These are phyloP conservation scores for Paraphysoderma sedebokerense DNA, from an alignment of 371 early-diverging fungal genomes.

Conservation along the genomic window DNA sequence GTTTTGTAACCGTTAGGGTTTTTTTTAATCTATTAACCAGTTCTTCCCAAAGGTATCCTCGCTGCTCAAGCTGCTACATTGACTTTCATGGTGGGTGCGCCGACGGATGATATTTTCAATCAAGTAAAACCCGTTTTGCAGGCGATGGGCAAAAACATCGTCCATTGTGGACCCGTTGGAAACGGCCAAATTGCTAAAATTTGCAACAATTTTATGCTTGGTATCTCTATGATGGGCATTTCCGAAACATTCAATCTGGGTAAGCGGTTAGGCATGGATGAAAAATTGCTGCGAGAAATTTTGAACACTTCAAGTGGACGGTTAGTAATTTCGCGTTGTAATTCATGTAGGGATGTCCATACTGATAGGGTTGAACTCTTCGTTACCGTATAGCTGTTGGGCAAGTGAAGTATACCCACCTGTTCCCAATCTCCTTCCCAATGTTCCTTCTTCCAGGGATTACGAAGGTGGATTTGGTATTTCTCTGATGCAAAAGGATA, in stretches of 20 bases:
- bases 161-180: slow-evolving; percentile 72
- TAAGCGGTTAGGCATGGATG: slow-evolving; percentile 71
- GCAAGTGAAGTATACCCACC: slow-evolving; percentile 85
- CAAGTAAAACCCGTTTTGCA: slow-evolving; percentile 41
- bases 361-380: not conserved
- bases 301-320: slow-evolving; percentile 79
- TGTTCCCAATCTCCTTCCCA: slow-evolving; percentile 62
- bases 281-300: slow-evolving; percentile 60
- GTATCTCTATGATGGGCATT: slow-evolving; percentile 81
- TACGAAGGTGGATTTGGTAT: slow-evolving; percentile 86
- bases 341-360: slow-evolving; percentile 8
- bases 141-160: slow-evolving; percentile 84
- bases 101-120: slow-evolving; percentile 34
- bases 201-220: slow-evolving; percentile 93
- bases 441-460: slow-evolving; percentile 63
- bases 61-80: slow-evolving; percentile 84
- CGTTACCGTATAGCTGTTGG: too few species aligned
- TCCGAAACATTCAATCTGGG: slow-evolving; percentile 87
- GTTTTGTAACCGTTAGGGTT: not conserved
- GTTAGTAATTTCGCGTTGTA: too few species aligned
- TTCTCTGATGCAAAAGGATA: slow-evolving; percentile 82
- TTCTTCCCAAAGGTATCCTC: slow-evolving; percentile 32
- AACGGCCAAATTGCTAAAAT: slow-evolving; percentile 89
- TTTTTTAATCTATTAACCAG: not conserved
- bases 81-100: slow-evolving; percentile 94